Base-by-base conservation (phyloP, 1,284 basidiomycete species). In the Porogramme epimiltina region DNA sequence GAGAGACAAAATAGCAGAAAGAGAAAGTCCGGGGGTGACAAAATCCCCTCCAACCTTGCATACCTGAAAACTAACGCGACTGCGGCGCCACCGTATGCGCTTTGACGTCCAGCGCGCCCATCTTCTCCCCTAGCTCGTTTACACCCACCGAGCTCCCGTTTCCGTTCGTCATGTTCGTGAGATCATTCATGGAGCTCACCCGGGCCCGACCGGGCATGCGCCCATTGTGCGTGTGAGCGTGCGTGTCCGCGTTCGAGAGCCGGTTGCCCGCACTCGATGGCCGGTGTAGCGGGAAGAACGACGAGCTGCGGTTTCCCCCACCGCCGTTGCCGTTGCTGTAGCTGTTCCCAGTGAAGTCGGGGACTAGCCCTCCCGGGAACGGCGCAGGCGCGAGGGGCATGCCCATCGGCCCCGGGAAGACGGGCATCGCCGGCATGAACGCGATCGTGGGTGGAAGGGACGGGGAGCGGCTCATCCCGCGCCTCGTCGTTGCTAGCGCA, bases 391-490 rank as follows among this genome's bases (percentile, higher is more conserved):
- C 34, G 9, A 37, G 8, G 9, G 13, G 9, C 48, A 49, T 49
- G 18, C 52, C 50, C 10, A 40, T 22, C 5, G 55, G 51, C 44
- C 52, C 52, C 19, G 51, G 49, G 15, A 56, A 50, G 48, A 52
- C 49, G 3, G 42, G 49, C 19, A 60, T 42, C 5, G 55, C 45
- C 18, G 53, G 51, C 61, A 62, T 54, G 39, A 62, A 54, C 43
- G 58, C 47, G 44, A 62, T 55, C n/a, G 52, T 23, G 15, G 61
- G 58, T 13, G 59, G 50, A 40, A 52, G 51, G 11, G 53, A 49
- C n/a, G 68, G 64, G 39, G 58, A 56, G n/a, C 59, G 44, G 45
- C 48, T 64, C 23, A 57, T 39, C 38, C 57, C 58, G 34, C 62
- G 54, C 18, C 57, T 45, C 49, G 62, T 50, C 10, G 48, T 13